phyloP scores from a whole-genome alignment of 2,329 filamentous ascomycete species.

The Cladosporium velox region DNA sequence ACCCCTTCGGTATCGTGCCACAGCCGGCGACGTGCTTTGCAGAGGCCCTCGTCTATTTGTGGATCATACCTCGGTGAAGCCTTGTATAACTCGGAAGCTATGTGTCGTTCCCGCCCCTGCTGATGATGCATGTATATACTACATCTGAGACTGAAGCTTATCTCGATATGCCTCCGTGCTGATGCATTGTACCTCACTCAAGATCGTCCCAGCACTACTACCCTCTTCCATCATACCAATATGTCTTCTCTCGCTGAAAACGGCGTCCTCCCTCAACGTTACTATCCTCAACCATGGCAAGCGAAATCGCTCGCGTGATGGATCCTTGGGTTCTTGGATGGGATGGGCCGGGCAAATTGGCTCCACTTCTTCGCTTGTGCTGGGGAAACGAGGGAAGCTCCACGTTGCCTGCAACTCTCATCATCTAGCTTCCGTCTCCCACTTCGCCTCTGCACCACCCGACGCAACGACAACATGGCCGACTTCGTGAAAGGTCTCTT shows the following conservation, averaged over 20 bases:
- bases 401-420: slow-evolving; percentile 4
- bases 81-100: neutral
- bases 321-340: neutral
- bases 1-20: too few relatives aligned
- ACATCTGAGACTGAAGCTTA: neutral
- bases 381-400: slow-evolving; percentile 7
- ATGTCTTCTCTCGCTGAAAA: neutral
- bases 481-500: slow-evolving; percentile 68
- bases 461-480: slow-evolving; percentile 34
- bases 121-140: neutral
- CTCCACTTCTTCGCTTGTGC: slow-evolving; percentile 9
- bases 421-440: slow-evolving; percentile 3
- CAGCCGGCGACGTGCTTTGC: neutral
- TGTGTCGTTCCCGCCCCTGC: neutral
- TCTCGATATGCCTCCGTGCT: neutral
- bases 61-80: neutral
- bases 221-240: neutral
- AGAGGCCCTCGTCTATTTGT: neutral
- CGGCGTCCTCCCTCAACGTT: neutral
- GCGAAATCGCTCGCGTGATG: slow-evolving; percentile 2
- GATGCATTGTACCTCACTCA: neutral
- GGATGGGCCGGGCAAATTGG: neutral
- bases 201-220: neutral
- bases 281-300: neutral
- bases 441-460: slow-evolving; percentile 6